Percentiles rank a stretch among this genome's conserved stretches.
These are phyloP conservation scores for Candida saitoana DNA, from an alignment of 805 yeast species.

Conservation along the genomic window DNA sequence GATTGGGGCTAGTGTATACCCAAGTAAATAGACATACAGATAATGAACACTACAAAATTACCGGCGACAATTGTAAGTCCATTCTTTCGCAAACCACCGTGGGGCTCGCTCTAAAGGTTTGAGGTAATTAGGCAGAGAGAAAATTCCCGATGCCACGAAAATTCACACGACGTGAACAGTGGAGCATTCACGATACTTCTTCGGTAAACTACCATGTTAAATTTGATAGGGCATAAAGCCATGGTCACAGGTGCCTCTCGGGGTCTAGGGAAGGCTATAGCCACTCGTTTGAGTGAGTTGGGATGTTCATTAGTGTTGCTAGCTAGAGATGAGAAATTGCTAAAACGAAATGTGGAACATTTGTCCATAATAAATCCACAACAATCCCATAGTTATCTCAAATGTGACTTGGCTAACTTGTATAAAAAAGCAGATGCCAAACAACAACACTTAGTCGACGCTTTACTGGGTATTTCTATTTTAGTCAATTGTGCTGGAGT, in stretches of 20 bases:
- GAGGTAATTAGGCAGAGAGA: not conserved
- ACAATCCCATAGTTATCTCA: conserved; percentile 28
- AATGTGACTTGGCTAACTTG: conserved; percentile 27
- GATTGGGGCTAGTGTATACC: conserved; percentile 1
- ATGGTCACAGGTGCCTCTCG: conserved; percentile 39
- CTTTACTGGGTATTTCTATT: conserved; percentile 37
- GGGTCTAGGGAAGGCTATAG: conserved; percentile 34
- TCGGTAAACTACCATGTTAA: not conserved
- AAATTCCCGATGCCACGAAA: not conserved
- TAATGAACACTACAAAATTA: no score
- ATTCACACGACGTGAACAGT: not conserved
- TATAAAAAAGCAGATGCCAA: conserved; percentile 14
- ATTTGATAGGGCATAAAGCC: conserved; percentile 20
- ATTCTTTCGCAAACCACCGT: no score
- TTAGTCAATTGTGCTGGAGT: conserved; percentile 67
- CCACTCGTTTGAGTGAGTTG: conserved; percentile 21
- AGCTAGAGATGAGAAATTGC: conserved; percentile 30
- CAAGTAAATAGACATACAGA: not conserved
- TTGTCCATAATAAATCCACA: conserved; percentile 8
- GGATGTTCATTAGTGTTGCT: conserved; percentile 31
- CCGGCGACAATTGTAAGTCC: no score
- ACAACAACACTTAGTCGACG: conserved; percentile 14
- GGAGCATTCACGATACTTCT: not conserved
- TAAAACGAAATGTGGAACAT: conserved; percentile 17
- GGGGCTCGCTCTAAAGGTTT: not conserved